A percentile compares a stretch with the other conserved stretches of the same genome.
phyloP scores from a whole-genome alignment of 768 basidiomycete species.

The Leccinum boreale region DNA sequence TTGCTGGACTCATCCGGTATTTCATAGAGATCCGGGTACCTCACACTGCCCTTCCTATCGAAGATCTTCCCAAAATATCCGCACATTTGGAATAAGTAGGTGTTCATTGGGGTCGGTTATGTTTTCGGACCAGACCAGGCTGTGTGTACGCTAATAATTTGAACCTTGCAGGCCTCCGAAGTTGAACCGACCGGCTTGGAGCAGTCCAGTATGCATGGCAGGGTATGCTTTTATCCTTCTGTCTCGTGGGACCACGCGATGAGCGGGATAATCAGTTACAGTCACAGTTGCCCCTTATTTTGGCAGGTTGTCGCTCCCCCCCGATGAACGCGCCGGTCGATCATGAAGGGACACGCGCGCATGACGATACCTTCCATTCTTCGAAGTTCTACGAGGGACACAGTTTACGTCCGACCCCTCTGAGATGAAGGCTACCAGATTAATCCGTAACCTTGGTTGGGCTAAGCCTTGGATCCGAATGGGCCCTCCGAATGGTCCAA shows the following conservation, averaged over 20 bases:
- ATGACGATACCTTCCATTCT: conserved; percentile 19
- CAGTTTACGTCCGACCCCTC: background rate
- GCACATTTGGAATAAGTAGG: background rate
- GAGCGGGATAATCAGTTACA: background rate
- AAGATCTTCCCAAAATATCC: background rate
- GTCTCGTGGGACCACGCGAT: background rate
- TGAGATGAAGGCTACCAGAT: background rate
- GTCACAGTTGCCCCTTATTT: background rate
- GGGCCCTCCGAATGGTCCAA: background rate
- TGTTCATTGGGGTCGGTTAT: background rate
- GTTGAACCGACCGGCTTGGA: background rate
- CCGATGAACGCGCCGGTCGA: conserved; percentile 12
- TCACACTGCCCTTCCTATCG: background rate
- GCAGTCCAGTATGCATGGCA: background rate
- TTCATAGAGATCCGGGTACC: conserved; percentile 2
- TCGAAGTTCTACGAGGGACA: background rate
- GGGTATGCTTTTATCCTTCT: background rate
- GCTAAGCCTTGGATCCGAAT: background rate
- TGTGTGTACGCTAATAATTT: background rate
- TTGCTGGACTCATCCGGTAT: background rate
- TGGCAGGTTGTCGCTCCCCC: background rate
- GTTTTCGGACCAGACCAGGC: background rate
- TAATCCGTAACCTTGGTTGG: background rate
- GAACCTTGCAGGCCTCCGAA: background rate
- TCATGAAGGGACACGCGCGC: conserved; percentile 18